phyloP scores from a whole-genome alignment of 2,329 filamentous ascomycete genomes.

The Pseudophaeomoniella oleicola region DNA sequence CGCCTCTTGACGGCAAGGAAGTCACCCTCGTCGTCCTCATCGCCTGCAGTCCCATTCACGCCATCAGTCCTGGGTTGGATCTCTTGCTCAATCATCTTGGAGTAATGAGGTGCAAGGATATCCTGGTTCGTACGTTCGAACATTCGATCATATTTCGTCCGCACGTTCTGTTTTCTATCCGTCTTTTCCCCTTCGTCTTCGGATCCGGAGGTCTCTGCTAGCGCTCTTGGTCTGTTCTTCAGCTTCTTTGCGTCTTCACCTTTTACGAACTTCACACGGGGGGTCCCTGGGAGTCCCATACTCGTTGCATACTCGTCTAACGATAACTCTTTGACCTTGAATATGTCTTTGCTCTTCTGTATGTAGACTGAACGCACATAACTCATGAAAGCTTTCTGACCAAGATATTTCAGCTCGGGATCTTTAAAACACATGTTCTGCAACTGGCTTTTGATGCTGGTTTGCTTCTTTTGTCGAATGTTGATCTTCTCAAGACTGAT shows the following conservation, averaged over 20 bases:
- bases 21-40: slow-evolving; percentile 56
- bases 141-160: slow-evolving; percentile 96
- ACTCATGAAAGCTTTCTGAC: slow-evolving; percentile 87
- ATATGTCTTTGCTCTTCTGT: slow-evolving; percentile 84
- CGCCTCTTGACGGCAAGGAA: slow-evolving; percentile 84
- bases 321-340: slow-evolving; percentile 68
- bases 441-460: slow-evolving; percentile 67
- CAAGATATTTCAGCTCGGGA: slow-evolving; percentile 82
- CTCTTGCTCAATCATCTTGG: slow-evolving; percentile 61
- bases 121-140: slow-evolving; percentile 95
- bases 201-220: slow-evolving; percentile 43
- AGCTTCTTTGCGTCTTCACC: slow-evolving; percentile 72
- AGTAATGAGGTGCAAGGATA: slow-evolving; percentile 85
- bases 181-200: slow-evolving; percentile 37
- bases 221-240: slow-evolving; percentile 70
- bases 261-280: slow-evolving; percentile 85
- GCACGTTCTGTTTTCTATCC: slow-evolving; percentile 53
- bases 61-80: slow-evolving; percentile 27
- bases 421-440: slow-evolving; percentile 96
- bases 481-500: slow-evolving; percentile 79
- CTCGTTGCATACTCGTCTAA: slow-evolving; percentile 76
- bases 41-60: slow-evolving; percentile 17
- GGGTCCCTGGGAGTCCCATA: slow-evolving; percentile 77
- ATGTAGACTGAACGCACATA: slow-evolving; percentile 75
- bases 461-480: slow-evolving; percentile 77